Base-by-base conservation (phyloP, 768 basidiomycete genomes). In the Podaxis carcinomalis region DNA sequence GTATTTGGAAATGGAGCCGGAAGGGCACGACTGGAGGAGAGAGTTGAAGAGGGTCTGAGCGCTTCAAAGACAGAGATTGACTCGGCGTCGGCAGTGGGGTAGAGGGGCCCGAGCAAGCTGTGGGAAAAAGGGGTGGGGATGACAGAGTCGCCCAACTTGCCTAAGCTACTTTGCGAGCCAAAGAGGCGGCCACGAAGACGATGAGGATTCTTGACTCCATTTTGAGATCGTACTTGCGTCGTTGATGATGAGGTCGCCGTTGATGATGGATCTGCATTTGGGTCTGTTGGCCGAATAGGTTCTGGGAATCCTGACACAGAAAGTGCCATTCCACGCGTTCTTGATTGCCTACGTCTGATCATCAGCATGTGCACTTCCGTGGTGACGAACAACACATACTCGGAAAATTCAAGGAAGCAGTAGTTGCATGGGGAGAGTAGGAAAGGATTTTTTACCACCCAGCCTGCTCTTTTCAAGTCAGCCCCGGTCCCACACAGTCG, bases 251-350 rank as follows among this genome's bases (percentile, higher is more conserved):
- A 32, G 25, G 23, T 1, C 6, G 25, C 10, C 13, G 19, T 9
- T 11, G 35, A 11, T 58, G 57, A 40, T 50, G 36, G 47, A 50
- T 57, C 57, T 57, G 27, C 42, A 44, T 36, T 32, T 50, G 47
- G 46, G 4, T 19, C 32, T 3, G 32, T 16, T 13, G 19, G 19
- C 7, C 47, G 47, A 23, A 49, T 23, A 7, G 21, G 21, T 49
- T 49, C 47, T 58, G 57, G 57, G 50, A 58, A 58, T n/a, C 49
- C 57, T 25, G 57, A 58, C 49, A 58, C 57, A 5, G 47, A 50
- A 25, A 51, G 36, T 13, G 49, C 57, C 57, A 58, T 58, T 37
- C 35, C 35, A 9, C 21, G 16, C 14, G n/a, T 47, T 14, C 21
- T 13, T 55, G 54, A 55, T 55, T 42, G 21, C 39, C 39, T 55